Conservation (phyloP, 352 stramenopile species). For the Globisporangium iwayamae region DNA sequence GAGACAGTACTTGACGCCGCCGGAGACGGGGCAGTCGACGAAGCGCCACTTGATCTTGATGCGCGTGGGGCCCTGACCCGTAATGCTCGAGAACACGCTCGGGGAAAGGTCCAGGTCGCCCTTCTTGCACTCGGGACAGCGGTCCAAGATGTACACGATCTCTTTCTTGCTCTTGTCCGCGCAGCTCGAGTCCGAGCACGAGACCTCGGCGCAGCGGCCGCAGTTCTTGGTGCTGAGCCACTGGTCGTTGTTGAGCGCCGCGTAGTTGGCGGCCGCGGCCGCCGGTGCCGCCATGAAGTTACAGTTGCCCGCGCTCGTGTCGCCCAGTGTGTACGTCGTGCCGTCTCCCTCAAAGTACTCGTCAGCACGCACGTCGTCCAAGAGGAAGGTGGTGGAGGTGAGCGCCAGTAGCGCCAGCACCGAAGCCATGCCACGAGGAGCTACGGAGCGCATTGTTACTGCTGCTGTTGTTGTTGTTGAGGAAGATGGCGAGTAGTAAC, state of each 20-base stretch:
- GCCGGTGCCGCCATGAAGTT: conserved; percentile 25
- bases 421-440: neutral
- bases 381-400: neutral
- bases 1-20: conserved; percentile 41
- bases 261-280: conserved; percentile 41
- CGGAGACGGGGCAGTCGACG: conserved; percentile 33
- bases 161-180: conserved; percentile 33
- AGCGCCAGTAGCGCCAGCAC: neutral
- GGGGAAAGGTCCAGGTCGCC: conserved; percentile 57
- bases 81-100: conserved; percentile 32
- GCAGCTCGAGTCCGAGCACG: conserved; percentile 51
- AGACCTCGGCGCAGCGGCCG: conserved; percentile 63
- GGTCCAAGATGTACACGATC: conserved; percentile 63
- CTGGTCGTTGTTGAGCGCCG: conserved; percentile 65
- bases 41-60: conserved; percentile 38
- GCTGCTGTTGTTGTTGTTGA: neutral
- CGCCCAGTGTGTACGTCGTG: conserved; percentile 52
- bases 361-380: conserved; percentile 1
- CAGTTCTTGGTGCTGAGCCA: conserved; percentile 57
- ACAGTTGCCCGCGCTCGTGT: conserved; percentile 40
- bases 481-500: neutral
- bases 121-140: conserved; percentile 67
- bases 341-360: conserved; percentile 39
- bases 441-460: neutral
- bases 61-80: conserved; percentile 24